phyloP scores from a whole-genome alignment of 371 early-diverging fungal genomes.

The Mucor circinelloides region DNA sequence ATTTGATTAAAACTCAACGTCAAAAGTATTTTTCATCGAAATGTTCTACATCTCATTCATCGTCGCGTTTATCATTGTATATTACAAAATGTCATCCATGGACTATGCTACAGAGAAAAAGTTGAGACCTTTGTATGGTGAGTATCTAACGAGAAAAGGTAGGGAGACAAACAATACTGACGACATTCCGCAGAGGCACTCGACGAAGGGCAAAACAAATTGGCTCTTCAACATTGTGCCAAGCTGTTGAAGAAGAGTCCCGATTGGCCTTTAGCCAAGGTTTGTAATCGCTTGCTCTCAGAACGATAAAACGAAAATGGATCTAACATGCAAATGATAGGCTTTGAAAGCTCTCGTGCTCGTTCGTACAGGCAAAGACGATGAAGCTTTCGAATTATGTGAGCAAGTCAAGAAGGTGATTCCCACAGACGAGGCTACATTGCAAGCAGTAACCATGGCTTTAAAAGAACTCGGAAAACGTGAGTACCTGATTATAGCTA shows the following conservation, averaged over 20 bases:
- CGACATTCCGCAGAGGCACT: conserved; percentile 62
- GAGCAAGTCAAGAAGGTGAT: conserved; percentile 66
- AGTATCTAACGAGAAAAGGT: background rate
- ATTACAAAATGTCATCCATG: conserved; percentile 3
- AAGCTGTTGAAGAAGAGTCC: conserved; percentile 77
- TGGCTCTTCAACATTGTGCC: conserved; percentile 65
- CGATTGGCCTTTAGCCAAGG: conserved; percentile 68
- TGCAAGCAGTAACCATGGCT: conserved; percentile 76
- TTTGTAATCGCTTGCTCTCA: conserved; percentile 4
- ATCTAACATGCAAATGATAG: conserved; percentile 40
- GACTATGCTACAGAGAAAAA: conserved; percentile 51
- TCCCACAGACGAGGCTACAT: conserved; percentile 72
- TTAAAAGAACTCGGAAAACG: conserved; percentile 65
- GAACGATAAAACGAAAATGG: background rate
- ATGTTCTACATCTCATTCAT: background rate
- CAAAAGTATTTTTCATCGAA: background rate
- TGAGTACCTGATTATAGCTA: conserved; percentile 15
- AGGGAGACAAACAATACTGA: background rate
- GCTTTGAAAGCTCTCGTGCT: conserved; percentile 84
- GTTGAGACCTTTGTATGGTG: conserved; percentile 53
- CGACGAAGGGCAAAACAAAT: conserved; percentile 72
- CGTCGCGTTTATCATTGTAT: background rate
- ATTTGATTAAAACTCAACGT: conserved; percentile 1
- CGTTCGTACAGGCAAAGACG: conserved; percentile 64
- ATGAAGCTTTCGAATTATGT: conserved; percentile 76